Evolutionary conservation across 2,329 filamentous ascomycete species (phyloP), one percentile per base, ranked within the genome.

Genomic region (Fusarium dlaminii): DNA sequence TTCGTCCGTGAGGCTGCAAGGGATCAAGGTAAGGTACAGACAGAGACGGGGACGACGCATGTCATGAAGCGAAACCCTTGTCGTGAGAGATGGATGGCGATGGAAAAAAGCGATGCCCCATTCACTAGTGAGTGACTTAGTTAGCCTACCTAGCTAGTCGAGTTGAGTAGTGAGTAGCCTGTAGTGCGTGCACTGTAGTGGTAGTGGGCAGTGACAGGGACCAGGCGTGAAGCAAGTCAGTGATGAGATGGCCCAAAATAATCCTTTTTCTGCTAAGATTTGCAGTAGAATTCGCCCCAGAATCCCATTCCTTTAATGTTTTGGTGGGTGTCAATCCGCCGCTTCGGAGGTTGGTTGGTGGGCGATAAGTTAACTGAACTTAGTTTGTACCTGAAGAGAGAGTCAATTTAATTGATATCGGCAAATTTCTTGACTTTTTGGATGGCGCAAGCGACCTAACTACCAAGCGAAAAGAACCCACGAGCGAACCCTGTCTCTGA

Each of bases 1-100:
- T 79, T 79, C 70, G 75, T 77, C 75, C 74, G 77, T 77, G 77
- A 79, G 77, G 72, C 75, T 76, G 69, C 75, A 77, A 77, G 74
- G 68, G 63, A 70, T 63, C n/a, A 39, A 55, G 36, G 51, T 30
- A 70, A 73, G 67, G 74, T 42, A 68, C 64, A 59, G 65, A 66
- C 56, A 59, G 65, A 66, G 40, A 59, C 42, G 56, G 56, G 56
- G 56, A 37, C 56, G 73, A 75, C 69, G 77, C 76, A 78, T 76
- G 75, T 76, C 73, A 76, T 75, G 75, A 45, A 74, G 75, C 67
- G 58, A 62, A 75, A 78, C 72, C 77, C 77, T 75, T 54, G 74
- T 65, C 68, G 63, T 68, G 74, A 58, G 49, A 52, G 63, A 75
- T 75, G 73, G 63, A 75, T 73, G 68, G 59, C 34, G 63, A 58